Base-by-base conservation (phyloP, 495 filamentous ascomycete species). In the Daldinia concentrica region DNA sequence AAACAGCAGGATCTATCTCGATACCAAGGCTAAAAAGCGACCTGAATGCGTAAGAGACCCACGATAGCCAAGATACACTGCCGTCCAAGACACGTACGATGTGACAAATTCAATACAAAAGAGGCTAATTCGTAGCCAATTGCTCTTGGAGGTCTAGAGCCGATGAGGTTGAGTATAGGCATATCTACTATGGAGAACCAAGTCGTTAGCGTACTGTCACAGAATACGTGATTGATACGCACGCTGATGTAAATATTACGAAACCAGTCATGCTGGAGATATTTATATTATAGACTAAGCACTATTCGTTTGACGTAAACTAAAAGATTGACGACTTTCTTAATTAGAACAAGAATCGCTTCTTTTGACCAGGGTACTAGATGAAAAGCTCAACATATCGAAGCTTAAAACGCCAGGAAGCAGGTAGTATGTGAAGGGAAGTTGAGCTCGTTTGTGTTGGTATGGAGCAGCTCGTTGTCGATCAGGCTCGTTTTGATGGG, bases 11-110 rank as follows among this genome's bases (percentile, higher is more conserved):
- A 52, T 62, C 6, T 56, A 37, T 64, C 27, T 26, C 30, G 58
- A 61, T 60, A 66, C 62, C 57, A 66, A 70, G 56, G 45, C 39
- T 8, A 2, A 55, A 30, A 64, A 55, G 24, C 56, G 65, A 66
- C 61, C 56, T 27, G 50, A 32, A 19, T 70, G 61, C 56, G 56
- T 70, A 65, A 65, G 68, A 60, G 62, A 56, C 58, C 39, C 62
- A 66, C 58, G 54, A 62, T 36, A 9, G 62, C 63, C 68, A 71
- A 66, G 68, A 63, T 17, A 29, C 55, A 43, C 22, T 19, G 5
- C 14, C 39, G 30, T 62, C 58, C 43, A 66, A 45, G 52, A 52
- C 63, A 62, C 51, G 32, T 37, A 43, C 12, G 26, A 24, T 2
- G 60, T 66, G 57, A 66, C 68, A 71, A 66, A 71, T 66, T 14